phyloP scores from a whole-genome alignment of 2,329 filamentous ascomycete genomes.

The Didymella pinodella region DNA sequence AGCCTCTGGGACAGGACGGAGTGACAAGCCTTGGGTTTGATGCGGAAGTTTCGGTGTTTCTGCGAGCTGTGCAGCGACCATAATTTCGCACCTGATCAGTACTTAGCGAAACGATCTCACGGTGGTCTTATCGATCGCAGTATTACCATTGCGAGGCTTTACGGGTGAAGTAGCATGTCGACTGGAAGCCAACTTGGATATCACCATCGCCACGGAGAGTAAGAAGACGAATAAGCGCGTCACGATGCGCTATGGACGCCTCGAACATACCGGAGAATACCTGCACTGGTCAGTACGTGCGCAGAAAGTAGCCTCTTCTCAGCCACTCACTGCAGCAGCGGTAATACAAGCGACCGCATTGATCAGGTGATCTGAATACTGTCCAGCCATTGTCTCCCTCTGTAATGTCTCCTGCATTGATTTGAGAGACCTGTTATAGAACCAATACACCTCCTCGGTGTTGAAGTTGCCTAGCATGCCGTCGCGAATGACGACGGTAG shows the following conservation, averaged over 20 bases:
- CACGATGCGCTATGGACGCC: conserved; percentile 29
- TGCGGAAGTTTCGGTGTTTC: conserved; percentile 27
- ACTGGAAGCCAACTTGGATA: conserved; percentile 23
- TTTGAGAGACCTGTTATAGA: conserved; percentile 28
- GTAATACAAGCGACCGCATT: conserved; percentile 29
- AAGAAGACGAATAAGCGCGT: conserved; percentile 30
- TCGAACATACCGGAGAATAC: conserved; percentile 29
- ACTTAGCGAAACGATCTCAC: neutral
- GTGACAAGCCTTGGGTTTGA: conserved; percentile 1
- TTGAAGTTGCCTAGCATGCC: conserved; percentile 21
- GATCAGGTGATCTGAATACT: conserved; percentile 27
- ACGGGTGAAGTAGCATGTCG: conserved; percentile 20
- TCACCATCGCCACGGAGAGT: conserved; percentile 29
- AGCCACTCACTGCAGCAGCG: conserved; percentile 29
- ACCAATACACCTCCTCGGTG: conserved; percentile 27
- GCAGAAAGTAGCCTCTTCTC: too few relatives aligned
- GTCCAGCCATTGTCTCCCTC: conserved; percentile 18
- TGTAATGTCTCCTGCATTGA: conserved; percentile 27
- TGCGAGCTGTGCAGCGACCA: conserved; percentile 29
- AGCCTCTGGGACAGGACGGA: conserved; percentile 23
- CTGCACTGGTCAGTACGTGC: neutral
- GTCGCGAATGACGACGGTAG: conserved; percentile 30
- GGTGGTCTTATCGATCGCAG: neutral
- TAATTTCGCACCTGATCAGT: conserved; percentile 30
- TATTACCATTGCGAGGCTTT: conserved; percentile 32